These are phyloP conservation scores for Paramecium sonneborni DNA, from an alignment of 73 alveolate species.

Conservation along the genomic window DNA sequence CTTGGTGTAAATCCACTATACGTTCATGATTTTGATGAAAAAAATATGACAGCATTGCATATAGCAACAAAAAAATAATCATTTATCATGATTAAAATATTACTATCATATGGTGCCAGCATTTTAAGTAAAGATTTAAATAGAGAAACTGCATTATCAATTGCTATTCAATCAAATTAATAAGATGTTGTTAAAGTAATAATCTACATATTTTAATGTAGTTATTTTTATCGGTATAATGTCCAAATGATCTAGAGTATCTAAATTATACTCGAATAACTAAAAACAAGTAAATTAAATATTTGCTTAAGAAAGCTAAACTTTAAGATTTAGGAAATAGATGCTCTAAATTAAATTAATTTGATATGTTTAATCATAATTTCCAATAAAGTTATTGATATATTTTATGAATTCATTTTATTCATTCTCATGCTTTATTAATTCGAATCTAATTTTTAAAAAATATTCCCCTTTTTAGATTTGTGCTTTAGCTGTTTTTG, in stretches of 20 bases:
- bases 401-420: too few species aligned
- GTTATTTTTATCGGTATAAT: too few species aligned
- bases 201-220: neutral
- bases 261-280: neutral
- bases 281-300: neutral
- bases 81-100: neutral
- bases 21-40: conserved; percentile 42
- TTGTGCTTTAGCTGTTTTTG: too few species aligned
- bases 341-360: neutral
- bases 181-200: neutral
- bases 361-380: too few species aligned
- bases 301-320: neutral
- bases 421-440: too few species aligned
- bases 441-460: too few species aligned
- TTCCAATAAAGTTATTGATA: neutral
- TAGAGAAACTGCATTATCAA: neutral
- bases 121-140: conserved; percentile 22
- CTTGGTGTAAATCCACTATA: neutral
- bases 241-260: neutral
- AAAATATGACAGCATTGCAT: conserved; percentile 1
- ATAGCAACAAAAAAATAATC: neutral
- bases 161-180: neutral
- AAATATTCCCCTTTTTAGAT: too few species aligned
- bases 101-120: conserved; percentile 11
- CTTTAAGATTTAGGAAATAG: neutral